Evolutionary conservation across 176 grass and related monocot genomes (phyloP), one percentile per base, ranked within the genome.

Genomic region (Aegilops longissima): DNA sequence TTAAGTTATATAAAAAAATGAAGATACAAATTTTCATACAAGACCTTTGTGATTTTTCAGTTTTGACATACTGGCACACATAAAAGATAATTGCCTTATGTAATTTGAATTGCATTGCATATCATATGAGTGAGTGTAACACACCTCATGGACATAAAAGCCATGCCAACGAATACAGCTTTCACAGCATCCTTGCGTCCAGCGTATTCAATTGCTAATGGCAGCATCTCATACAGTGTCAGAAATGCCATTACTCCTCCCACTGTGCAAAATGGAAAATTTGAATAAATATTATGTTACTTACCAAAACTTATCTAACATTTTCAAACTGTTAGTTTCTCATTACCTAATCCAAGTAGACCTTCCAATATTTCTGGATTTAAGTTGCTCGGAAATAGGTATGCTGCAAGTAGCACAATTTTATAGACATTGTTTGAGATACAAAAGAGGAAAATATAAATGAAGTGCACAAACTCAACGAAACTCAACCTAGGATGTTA

Each of bases 71-170:
- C 18, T 17, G 31, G 20, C 17, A 70, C 30, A 31, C 73, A 21
- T 76, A 52, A 54, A 89, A 61, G 27, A 64, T 79, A 42, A 44
- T 61, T 47, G 12, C 31, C 67, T 52, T 49, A 7, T 80, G 14
- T 40, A 51, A 73, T 23, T 51, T 51, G 29, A 82, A 73, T 69
- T 84, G 70, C 29, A 16, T n/a, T 4, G 68, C 8, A 62, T 80
- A 66, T 73, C 21, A 2, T 75, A 76, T 72, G 61, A 64, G 34
- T 69, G 36, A 39, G 40, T 42, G 8, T 76, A 38, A 91, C 92
- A 67, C 71, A 98, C 96, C 96, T 98, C 88, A 91, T 86, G 33
- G 96, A 92, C 96, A 98, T 98, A 81, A 98, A 98, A 86, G 96
- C 93, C 96, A 98, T 98, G 64, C 96, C 96, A 78, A 92, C 85